phyloP scores from a whole-genome alignment of 2,329 filamentous ascomycete genomes.

The Epicoccum nigrum region DNA sequence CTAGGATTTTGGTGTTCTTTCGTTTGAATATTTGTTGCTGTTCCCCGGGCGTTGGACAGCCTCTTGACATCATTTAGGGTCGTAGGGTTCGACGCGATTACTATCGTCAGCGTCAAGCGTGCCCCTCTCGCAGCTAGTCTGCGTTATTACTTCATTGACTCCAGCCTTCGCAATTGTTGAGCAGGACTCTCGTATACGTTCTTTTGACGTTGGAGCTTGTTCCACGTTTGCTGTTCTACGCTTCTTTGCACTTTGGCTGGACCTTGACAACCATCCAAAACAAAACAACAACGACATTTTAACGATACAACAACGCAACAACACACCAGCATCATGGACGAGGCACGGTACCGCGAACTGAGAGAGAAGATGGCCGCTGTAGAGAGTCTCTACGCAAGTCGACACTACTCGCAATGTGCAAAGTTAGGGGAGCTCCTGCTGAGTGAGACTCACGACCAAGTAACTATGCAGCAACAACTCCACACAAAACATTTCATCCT shows the following conservation, averaged over 20 bases:
- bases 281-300: neutral
- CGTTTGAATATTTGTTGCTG: slow-evolving; percentile 4
- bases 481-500: neutral
- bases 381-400: slow-evolving; percentile 41
- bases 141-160: slow-evolving; percentile 12
- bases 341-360: slow-evolving; percentile 26
- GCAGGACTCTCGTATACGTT: neutral
- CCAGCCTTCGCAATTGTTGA: slow-evolving; percentile 11
- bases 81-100: slow-evolving; percentile 7
- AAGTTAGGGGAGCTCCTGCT: slow-evolving; percentile 34
- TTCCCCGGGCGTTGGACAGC: slow-evolving; percentile 1
- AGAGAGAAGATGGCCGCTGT: slow-evolving; percentile 35
- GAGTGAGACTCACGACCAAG: slow-evolving; percentile 28
- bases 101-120: slow-evolving; percentile 11
- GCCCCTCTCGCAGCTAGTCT: slow-evolving; percentile 8
- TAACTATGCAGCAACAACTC: slow-evolving; percentile 27
- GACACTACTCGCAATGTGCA: slow-evolving; percentile 47
- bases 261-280: neutral
- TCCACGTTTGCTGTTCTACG: neutral
- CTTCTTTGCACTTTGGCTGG: neutral
- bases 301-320: neutral
- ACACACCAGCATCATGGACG: slow-evolving; percentile 1
- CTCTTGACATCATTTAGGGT: slow-evolving; percentile 14
- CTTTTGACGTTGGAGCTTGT: neutral
- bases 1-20: slow-evolving; percentile 4